Conservation (phyloP, 2,329 filamentous ascomycete species). For the Alternaria arborescens region DNA sequence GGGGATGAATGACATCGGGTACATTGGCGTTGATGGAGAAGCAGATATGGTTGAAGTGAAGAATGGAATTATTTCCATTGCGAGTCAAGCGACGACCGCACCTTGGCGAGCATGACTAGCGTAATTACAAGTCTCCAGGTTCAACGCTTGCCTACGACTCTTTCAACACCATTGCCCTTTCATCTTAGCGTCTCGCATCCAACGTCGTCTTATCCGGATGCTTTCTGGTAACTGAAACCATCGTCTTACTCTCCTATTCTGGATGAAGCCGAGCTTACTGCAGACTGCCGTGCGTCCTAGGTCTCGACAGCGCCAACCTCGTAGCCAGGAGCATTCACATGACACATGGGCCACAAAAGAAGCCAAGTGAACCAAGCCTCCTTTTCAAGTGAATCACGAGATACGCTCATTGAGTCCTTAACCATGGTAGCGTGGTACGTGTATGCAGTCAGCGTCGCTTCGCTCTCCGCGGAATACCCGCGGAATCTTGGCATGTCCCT, state of each 20-base stretch:
- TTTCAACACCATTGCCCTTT: background rate
- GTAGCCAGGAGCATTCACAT: background rate
- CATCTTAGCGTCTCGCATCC: background rate
- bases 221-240: background rate
- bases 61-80: slow-evolving; percentile 5
- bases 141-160: background rate
- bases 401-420: background rate
- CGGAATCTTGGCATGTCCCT: background rate
- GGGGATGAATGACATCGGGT: slow-evolving; percentile 66
- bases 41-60: background rate
- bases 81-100: slow-evolving; percentile 5
- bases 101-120: slow-evolving; percentile 16
- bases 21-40: slow-evolving; percentile 5
- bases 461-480: background rate
- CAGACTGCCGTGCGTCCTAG: background rate
- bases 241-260: background rate
- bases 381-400: background rate
- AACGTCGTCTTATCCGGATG: background rate
- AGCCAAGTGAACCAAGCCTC: background rate
- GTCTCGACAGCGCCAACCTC: background rate
- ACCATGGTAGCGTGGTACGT: background rate
- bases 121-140: no score
- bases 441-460: slow-evolving; percentile 3
- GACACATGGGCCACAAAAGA: background rate
- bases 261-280: background rate